Base-by-base conservation (phyloP, 495 filamentous ascomycete species). In the Annulohypoxylon moriforme region DNA sequence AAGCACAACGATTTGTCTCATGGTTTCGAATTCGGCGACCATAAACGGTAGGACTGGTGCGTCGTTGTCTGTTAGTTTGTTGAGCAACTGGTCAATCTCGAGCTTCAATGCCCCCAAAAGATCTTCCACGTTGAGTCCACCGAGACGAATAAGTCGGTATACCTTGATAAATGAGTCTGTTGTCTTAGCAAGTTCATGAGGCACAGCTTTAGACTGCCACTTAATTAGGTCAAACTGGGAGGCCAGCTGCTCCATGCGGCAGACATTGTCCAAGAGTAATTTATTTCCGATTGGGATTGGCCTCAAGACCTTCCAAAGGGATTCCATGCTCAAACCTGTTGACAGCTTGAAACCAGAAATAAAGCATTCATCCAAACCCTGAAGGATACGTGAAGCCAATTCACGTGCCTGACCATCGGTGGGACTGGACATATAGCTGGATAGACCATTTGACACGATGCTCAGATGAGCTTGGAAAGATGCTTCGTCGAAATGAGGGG, bases 281-380 rank as follows among this genome's bases (percentile, higher is more conserved):
- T 76, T 64, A 38, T 77, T 75, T 1, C 76, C 72, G 7, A 86
- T 80, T 1, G 84, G 81, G 34, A 80, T 74, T 11, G 94, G 94
- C 71, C 89, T 86, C 71, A 95, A 88, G 0, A 79, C 69, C 38
- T 85, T 85, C 55, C 96, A 99, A 0, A 98, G 83, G 25, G 79
- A 80, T 75, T 97, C 93, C 93, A 98, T 97, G 67, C 88, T 90
- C 16, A 93, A 84, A 1, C 94, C 94, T 2, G 89, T 94, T 0
- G 82, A 87, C 6, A 96, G 80, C 47, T 89, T 87, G 74, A 88
- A 88, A 2, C 81, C 84, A 11, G 81, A 76, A 1, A 77, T 72
- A 44, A 88, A 87, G 42, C 79, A 80, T 4, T 76, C 76, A 25
- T 84, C 75, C 1, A 86, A 73, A 6, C 68, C 76, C 4, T 69